These are phyloP conservation scores for Periconia macrospinosa DNA, from an alignment of 2,329 filamentous ascomycete species.

Conservation along the genomic window DNA sequence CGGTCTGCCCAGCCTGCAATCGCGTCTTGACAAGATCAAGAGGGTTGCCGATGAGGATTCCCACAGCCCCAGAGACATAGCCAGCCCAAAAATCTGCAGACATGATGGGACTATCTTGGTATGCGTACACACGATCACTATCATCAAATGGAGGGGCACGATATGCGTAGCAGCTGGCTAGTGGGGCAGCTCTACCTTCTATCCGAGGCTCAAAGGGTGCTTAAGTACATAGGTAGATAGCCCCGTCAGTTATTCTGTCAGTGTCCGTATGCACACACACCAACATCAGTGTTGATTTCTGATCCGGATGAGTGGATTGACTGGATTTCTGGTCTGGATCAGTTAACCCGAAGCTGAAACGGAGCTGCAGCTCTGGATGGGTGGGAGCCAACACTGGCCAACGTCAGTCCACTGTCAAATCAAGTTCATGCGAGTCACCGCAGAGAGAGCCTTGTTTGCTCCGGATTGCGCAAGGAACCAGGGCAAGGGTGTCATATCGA, in stretches of 20 bases:
- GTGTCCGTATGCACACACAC: too few relatives aligned
- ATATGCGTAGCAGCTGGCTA: conserved; percentile 6
- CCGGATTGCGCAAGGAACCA: too few relatives aligned
- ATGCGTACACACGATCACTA: background rate
- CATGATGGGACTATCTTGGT: conserved; percentile 52
- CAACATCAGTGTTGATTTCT: too few relatives aligned
- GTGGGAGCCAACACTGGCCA: too few relatives aligned
- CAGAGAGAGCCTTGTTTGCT: background rate
- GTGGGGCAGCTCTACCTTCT: background rate
- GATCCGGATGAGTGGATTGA: too few relatives aligned
- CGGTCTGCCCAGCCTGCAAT: conserved; percentile 65
- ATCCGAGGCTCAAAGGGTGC: conserved; percentile 9
- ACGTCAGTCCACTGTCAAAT: background rate
- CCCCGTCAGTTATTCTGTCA: background rate
- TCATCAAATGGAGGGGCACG: background rate
- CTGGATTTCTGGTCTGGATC: too few relatives aligned
- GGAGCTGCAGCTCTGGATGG: too few relatives aligned
- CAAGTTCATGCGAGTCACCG: background rate
- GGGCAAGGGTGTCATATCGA: too few relatives aligned
- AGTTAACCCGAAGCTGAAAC: too few relatives aligned
- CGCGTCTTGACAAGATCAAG: conserved; percentile 79
- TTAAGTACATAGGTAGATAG: background rate
- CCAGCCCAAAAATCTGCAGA: conserved; percentile 93
- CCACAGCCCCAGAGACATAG: conserved; percentile 81
- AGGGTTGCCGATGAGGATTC: conserved; percentile 88